Conservation (phyloP, 345 rosid genomes). For the Boechera divaricarpa region DNA sequence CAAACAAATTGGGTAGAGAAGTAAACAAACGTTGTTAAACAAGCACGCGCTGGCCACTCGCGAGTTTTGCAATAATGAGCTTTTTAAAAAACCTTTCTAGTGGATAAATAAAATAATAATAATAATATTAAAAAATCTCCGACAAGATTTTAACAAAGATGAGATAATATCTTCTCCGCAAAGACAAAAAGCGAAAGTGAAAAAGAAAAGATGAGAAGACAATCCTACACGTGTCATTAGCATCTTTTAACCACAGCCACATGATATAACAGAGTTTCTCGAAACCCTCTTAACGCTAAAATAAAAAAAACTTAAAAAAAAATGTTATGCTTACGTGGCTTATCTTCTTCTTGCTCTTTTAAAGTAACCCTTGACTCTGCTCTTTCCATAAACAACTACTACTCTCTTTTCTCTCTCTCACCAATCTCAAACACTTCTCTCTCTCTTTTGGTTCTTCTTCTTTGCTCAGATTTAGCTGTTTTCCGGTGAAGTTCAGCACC, state of each 20-base stretch:
- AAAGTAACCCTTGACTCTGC: conserved; percentile 27
- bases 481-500: too few relatives aligned
- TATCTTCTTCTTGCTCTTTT: conserved; percentile 36
- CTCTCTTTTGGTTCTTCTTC: conserved; percentile 7
- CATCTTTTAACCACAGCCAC: conserved; percentile 66
- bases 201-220: conserved; percentile 22
- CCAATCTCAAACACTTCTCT: background rate
- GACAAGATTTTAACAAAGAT: conserved; percentile 43
- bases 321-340: conserved; percentile 66
- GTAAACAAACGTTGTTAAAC: conserved; percentile 32
- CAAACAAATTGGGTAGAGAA: background rate
- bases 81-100: background rate
- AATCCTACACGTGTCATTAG: conserved; percentile 35
- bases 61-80: conserved; percentile 19
- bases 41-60: conserved; percentile 39
- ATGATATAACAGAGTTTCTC: conserved; percentile 57
- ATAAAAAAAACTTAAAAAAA: background rate
- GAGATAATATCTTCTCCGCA: conserved; percentile 47
- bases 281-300: conserved; percentile 40
- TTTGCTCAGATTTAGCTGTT: background rate
- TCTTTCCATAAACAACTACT: background rate
- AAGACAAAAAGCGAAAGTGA: conserved; percentile 43
- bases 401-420: conserved; percentile 10
- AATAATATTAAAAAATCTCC: conserved; percentile 17
- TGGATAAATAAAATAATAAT: background rate